Evolutionary conservation across 768 basidiomycete genomes (phyloP).

Genomic region (Hygrocybe punicea): DNA sequence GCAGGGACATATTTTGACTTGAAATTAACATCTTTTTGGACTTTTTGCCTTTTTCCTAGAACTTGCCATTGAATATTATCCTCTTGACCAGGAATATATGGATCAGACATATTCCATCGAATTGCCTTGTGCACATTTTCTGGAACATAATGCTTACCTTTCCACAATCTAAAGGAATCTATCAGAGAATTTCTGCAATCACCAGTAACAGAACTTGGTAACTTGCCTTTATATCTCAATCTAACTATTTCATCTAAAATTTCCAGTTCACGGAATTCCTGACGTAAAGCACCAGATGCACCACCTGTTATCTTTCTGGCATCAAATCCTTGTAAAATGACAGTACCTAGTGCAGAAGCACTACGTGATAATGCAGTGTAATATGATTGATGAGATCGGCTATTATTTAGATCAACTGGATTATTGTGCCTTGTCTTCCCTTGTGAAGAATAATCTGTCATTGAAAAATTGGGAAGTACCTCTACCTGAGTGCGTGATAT

Average conservation of each 20-base stretch:
- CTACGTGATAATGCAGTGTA: slow-evolving; percentile 33
- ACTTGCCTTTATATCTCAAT: slow-evolving; percentile 17
- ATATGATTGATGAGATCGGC: slow-evolving; percentile 24
- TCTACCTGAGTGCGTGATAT: slow-evolving; percentile 25
- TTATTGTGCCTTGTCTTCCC: slow-evolving; percentile 29
- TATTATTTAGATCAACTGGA: slow-evolving; percentile 25
- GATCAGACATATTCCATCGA: slow-evolving; percentile 17
- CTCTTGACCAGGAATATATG: slow-evolving; percentile 4
- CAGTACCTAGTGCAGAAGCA: slow-evolving; percentile 18
- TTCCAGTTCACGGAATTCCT: slow-evolving; percentile 36
- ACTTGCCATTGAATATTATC: background rate
- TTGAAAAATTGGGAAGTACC: slow-evolving; percentile 10
- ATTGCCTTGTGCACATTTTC: slow-evolving; percentile 13
- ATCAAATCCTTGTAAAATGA: slow-evolving; percentile 30
- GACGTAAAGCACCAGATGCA: slow-evolving; percentile 26
- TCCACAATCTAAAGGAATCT: slow-evolving; percentile 14
- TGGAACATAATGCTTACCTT: slow-evolving; percentile 22
- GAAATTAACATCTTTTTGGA: background rate
- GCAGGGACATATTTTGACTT: background rate
- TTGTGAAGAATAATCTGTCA: slow-evolving; percentile 37
- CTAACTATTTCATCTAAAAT: slow-evolving; percentile 35
- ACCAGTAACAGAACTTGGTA: slow-evolving; percentile 16
- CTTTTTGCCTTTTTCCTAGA: background rate
- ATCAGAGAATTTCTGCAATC: slow-evolving; percentile 22
- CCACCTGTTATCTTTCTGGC: slow-evolving; percentile 5